These are phyloP conservation scores for Saccharomyces paradoxus DNA, from an alignment of 805 yeast genomes.

Conservation along the genomic window DNA sequence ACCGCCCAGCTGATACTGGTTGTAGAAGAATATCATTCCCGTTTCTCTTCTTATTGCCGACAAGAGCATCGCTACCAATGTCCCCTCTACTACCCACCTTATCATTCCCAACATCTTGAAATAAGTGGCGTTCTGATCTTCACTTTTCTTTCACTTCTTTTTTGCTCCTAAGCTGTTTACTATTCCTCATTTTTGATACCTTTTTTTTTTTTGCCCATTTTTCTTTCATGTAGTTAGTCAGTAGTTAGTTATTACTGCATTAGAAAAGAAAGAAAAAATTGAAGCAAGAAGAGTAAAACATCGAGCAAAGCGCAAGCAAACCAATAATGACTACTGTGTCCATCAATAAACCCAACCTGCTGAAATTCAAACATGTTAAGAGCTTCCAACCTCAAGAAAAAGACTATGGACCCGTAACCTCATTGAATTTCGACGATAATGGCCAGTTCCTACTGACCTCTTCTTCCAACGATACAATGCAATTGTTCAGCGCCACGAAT, in stretches of 20 bases:
- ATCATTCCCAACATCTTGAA: not conserved
- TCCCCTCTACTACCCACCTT: constrained; percentile 58
- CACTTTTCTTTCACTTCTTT: not conserved
- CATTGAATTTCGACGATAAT: constrained; percentile 71
- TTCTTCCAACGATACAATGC: constrained; percentile 76
- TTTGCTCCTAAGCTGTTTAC: not conserved
- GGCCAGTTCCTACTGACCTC: constrained; percentile 72
- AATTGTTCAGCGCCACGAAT: constrained; percentile 65
- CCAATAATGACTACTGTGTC: constrained; percentile 4
- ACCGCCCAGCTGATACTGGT: constrained; percentile 33
- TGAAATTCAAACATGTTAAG: constrained; percentile 37
- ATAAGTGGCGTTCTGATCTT: not conserved
- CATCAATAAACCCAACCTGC: constrained; percentile 23
- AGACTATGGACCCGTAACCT: constrained; percentile 49
- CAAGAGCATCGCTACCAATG: constrained; percentile 68
- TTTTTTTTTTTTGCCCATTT: not conserved
- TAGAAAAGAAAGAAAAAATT: not conserved
- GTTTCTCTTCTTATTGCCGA: constrained; percentile 84
- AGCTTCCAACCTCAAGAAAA: constrained; percentile 42
- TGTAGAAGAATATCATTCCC: constrained; percentile 46
- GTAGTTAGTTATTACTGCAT: not conserved
- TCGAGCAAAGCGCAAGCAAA: not conserved
- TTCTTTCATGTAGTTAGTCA: not conserved
- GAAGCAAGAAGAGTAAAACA: not conserved
- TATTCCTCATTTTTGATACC: not conserved